Evolutionary conservation across 371 early-diverging fungal species (phyloP), one percentile per base, ranked within the genome.

Genomic region (Coemansia sp.): DNA sequence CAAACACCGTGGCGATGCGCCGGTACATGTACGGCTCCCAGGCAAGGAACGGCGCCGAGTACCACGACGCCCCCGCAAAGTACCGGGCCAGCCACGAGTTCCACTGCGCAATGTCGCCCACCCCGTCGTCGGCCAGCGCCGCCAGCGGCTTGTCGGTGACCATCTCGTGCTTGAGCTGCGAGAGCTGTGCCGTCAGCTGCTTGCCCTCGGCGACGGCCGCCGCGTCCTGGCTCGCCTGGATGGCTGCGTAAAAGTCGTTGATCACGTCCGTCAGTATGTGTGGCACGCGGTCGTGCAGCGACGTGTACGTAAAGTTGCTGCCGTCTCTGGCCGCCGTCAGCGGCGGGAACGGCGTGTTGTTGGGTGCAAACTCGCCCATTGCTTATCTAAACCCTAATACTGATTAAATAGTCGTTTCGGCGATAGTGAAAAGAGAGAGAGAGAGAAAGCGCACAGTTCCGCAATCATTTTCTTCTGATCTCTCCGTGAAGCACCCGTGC

Each of bases 11-110:
- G 10, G 80, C 81, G 41, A 93, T 70, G 31, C 90, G 82, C n/a
- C 94, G 84, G 75, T 93, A 94, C 72, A 93, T 72, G 62, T 91
- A 92, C 57, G 92, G 86, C 72, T 93, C 94, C 61, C 86, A 80
- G 57, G 89, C 87, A 5, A 94, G 78, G 86, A 92, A 94, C 8
- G 94, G 84, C 10, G 86, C 82, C 11, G 76, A 77, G 74, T 81
- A 84, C 89, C 90, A 91, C 7, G 85, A 84, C n/a, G 75, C 77
- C 2, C 55, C 65, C 2, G 76, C 51, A 55, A 85, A 91, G 59
- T 86, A 77, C 3, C 36, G 71, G 9, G n/a, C 68, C 9, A 91
- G 65, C 20, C 84, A 71, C 1, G 65, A 38, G 74, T 91, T 91
- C 91, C 92, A 93, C 26, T 74, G 64, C 5, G 63, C 72, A 4